These are phyloP conservation scores for Aspergillus asperescens DNA, from an alignment of 495 filamentous ascomycete genomes.

Conservation along the genomic window DNA sequence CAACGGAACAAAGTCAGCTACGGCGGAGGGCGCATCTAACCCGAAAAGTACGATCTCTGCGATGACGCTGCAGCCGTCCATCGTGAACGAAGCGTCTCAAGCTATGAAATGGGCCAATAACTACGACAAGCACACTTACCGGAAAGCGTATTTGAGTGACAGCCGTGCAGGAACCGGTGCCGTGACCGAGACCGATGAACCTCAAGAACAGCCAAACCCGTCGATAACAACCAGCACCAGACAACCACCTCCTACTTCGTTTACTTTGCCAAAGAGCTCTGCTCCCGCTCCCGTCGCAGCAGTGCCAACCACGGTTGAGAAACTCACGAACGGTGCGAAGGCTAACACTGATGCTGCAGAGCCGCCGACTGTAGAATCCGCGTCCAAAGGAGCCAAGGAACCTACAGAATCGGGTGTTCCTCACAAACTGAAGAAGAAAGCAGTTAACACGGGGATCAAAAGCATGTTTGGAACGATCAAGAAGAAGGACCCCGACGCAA, in stretches of 20 bases:
- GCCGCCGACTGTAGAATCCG: slow-evolving; percentile 21
- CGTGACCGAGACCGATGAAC: slow-evolving; percentile 37
- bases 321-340: slow-evolving; percentile 2
- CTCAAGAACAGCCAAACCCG: slow-evolving; percentile 7
- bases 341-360: slow-evolving; percentile 21
- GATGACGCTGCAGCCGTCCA: slow-evolving; percentile 79
- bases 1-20: slow-evolving; percentile 25
- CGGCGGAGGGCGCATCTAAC: slow-evolving; percentile 40
- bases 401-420: slow-evolving; percentile 27
- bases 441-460: slow-evolving; percentile 42
- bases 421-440: slow-evolving; percentile 47
- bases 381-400: slow-evolving; percentile 16
- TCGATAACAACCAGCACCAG: slow-evolving; percentile 21
- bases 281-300: slow-evolving; percentile 11
- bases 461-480: slow-evolving; percentile 42
- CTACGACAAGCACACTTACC: slow-evolving; percentile 73
- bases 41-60: slow-evolving; percentile 84
- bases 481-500: slow-evolving; percentile 31
- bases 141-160: slow-evolving; percentile 74
- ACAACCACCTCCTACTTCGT: slow-evolving; percentile 28
- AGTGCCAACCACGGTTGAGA: slow-evolving; percentile 8
- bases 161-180: slow-evolving; percentile 60
- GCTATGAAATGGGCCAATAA: slow-evolving; percentile 88
- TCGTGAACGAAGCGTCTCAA: slow-evolving; percentile 80
- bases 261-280: slow-evolving; percentile 25